Conservation (phyloP, 139 green algal species). For the Chlorella sp. region DNA sequence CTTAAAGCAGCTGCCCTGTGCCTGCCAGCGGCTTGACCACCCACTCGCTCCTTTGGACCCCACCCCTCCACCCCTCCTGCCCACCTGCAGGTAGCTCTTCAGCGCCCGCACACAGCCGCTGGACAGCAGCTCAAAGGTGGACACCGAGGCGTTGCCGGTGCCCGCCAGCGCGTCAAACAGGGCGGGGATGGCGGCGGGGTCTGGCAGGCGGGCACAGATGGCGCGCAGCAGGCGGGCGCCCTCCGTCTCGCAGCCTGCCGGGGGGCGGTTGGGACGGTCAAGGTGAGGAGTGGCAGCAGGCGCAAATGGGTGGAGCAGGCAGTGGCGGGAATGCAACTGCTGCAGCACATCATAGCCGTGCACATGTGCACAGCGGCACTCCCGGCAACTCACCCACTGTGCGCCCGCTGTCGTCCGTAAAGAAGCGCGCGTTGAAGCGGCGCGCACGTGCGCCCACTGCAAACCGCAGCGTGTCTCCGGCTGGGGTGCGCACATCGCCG, state of each 20-base stretch:
- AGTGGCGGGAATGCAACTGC: too few relatives aligned
- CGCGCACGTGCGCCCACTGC: conserved; percentile 39
- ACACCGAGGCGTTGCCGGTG: conserved; percentile 60
- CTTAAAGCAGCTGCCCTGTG: too few relatives aligned
- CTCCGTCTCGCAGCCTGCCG: conserved; percentile 50
- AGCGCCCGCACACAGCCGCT: conserved; percentile 80
- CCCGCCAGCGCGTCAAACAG: conserved; percentile 59
- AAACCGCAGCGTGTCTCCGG: conserved; percentile 33
- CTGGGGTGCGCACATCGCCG: neutral
- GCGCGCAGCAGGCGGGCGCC: conserved; percentile 59
- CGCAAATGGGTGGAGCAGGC: too few relatives aligned
- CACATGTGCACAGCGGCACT: too few relatives aligned
- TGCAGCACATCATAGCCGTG: too few relatives aligned
- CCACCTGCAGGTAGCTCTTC: conserved; percentile 67
- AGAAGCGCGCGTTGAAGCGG: conserved; percentile 56
- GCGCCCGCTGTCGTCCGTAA: conserved; percentile 22
- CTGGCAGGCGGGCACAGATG: conserved; percentile 51
- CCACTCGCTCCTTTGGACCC: too few relatives aligned
- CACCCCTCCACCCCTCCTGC: too few relatives aligned
- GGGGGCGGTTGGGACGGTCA: neutral
- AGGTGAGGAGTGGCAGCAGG: neutral
- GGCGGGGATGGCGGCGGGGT: conserved; percentile 33
- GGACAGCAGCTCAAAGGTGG: conserved; percentile 94
- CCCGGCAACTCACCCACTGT: neutral
- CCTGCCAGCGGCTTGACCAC: too few relatives aligned